Evolutionary conservation across 2,329 filamentous ascomycete genomes (phyloP).

Genomic region (Juglanconis juglandina): DNA sequence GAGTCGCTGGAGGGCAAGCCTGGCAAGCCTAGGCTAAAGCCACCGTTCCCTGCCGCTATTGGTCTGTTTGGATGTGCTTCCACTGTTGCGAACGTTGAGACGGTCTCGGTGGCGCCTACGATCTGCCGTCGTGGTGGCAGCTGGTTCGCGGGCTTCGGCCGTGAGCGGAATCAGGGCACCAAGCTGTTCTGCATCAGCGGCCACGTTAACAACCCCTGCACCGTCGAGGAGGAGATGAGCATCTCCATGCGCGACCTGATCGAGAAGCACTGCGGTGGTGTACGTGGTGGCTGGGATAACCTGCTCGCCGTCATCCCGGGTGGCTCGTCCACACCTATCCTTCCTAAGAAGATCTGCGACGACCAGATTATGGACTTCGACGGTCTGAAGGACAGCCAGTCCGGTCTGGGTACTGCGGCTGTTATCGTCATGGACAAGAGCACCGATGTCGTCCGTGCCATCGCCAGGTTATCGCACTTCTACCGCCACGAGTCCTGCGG

Average conservation of each 20-base stretch:
- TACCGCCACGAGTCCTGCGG: slow-evolving; percentile 98
- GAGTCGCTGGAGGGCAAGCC: slow-evolving; percentile 98
- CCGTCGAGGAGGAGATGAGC: slow-evolving; percentile 99
- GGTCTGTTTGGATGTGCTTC: slow-evolving; percentile 97
- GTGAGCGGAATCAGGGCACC: slow-evolving; percentile 93
- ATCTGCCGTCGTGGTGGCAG: slow-evolving; percentile 87
- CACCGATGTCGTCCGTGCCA: slow-evolving; percentile 90
- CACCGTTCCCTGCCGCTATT: slow-evolving; percentile 94
- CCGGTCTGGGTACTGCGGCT: slow-evolving; percentile 92
- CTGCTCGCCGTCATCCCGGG: slow-evolving; percentile 91
- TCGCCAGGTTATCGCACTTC: slow-evolving; percentile 89
- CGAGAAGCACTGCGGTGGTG: slow-evolving; percentile 96
- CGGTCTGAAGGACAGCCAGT: slow-evolving; percentile 94
- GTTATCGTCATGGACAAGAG: slow-evolving; percentile 99
- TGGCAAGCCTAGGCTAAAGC: slow-evolving; percentile 97
- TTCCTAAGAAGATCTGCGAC: slow-evolving; percentile 86
- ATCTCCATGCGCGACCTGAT: slow-evolving; percentile 95
- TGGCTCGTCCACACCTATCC: slow-evolving; percentile 91
- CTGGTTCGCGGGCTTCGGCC: slow-evolving; percentile 94
- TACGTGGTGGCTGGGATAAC: slow-evolving; percentile 97
- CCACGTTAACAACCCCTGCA: slow-evolving; percentile 97
- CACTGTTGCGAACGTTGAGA: slow-evolving; percentile 98
- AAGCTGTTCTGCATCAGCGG: slow-evolving; percentile 99
- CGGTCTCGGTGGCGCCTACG: slow-evolving; percentile 88
- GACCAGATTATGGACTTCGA: slow-evolving; percentile 99